Conservation (phyloP, 192 early-diverging fungal species). For the Entrophospora sp. region DNA sequence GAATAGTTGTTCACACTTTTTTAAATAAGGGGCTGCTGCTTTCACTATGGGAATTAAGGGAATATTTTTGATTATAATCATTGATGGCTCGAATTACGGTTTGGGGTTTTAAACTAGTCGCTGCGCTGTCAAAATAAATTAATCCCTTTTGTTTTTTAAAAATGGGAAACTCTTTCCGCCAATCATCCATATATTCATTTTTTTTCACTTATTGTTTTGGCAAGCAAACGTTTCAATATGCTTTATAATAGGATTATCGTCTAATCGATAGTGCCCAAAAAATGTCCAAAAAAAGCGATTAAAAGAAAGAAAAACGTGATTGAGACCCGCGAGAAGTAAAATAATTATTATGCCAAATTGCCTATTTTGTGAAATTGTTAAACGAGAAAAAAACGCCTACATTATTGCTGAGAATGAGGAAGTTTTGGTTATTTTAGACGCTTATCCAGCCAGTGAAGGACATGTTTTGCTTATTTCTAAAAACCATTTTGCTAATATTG, state of each 20-base stretch:
- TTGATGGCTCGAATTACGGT: not conserved
- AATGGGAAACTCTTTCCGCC: too few species aligned
- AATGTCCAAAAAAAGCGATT: too few species aligned
- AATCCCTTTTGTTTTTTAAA: not conserved
- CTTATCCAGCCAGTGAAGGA: not conserved
- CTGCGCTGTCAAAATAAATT: conserved; percentile 10
- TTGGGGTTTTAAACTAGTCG: not conserved
- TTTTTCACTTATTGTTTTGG: too few species aligned
- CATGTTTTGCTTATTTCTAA: not conserved
- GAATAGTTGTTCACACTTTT: not conserved
- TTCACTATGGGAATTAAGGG: not conserved
- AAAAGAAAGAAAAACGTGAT: too few species aligned
- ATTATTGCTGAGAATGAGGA: not conserved
- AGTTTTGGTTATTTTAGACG: not conserved
- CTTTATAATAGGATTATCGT: too few species aligned
- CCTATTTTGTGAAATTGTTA: not conserved
- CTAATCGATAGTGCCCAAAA: too few species aligned
- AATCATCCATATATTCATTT: too few species aligned
- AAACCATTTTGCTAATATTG: not conserved
- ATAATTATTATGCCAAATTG: too few species aligned
- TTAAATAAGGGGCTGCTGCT: not conserved
- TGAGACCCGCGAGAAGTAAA: too few species aligned
- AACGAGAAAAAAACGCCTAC: not conserved
- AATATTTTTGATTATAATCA: conserved; percentile 4
- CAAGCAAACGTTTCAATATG: too few species aligned